phyloP scores from a whole-genome alignment of 495 filamentous ascomycete genomes.

The Penicillium arizonense region DNA sequence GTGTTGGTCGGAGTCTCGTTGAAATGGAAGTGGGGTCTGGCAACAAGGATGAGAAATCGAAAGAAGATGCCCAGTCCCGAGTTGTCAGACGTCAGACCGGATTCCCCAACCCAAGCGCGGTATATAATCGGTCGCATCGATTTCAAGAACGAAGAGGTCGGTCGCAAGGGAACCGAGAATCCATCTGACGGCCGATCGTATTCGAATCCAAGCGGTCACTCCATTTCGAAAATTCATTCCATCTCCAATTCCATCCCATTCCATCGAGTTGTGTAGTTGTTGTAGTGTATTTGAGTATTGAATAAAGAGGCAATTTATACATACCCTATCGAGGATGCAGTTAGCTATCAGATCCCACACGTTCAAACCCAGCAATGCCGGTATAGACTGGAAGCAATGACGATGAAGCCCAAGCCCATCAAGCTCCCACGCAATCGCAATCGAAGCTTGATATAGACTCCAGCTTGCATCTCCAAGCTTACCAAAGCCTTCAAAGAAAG shows the following conservation, averaged over 20 bases:
- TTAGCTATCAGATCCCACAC: not conserved
- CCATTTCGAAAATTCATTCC: conserved; percentile 2
- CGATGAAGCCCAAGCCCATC: not conserved
- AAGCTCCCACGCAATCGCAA: conserved; percentile 2
- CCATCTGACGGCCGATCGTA: not conserved
- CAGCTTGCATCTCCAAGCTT: not conserved
- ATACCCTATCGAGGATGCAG: conserved; percentile 27
- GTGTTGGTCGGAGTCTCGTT: not conserved
- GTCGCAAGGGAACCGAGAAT: not conserved
- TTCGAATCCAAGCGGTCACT: not conserved
- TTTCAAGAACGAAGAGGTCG: too few relatives aligned
- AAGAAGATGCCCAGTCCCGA: not conserved
- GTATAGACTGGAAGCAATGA: not conserved
- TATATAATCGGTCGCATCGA: not conserved
- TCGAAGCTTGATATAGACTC: not conserved
- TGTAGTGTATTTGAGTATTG: not conserved
- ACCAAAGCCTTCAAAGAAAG: not conserved
- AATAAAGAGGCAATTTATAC: conserved; percentile 14
- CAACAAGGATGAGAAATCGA: not conserved
- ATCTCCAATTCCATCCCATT: too few relatives aligned
- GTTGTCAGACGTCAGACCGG: not conserved
- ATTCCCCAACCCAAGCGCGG: not conserved
- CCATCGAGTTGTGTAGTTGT: not conserved
- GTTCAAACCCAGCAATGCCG: not conserved
- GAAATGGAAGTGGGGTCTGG: too few relatives aligned